Evolutionary conservation across 306 rosid genomes (phyloP), one percentile per base, ranked within the genome.

Genomic region (Lupinus albus): DNA sequence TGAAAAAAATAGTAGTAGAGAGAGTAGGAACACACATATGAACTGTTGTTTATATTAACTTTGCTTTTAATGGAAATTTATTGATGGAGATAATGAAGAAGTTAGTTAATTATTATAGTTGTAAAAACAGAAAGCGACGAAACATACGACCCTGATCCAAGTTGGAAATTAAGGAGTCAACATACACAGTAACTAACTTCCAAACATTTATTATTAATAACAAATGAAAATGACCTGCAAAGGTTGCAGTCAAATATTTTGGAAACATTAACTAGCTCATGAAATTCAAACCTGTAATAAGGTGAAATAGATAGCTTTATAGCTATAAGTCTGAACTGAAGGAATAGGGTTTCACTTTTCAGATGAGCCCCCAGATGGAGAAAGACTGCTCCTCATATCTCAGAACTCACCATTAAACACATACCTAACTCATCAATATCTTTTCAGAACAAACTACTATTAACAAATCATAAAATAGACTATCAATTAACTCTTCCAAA

Each of bases 181-280:
- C 84, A 78, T 72, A 76, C 53, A 63, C 81, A 82, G 83, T 45
- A 59, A 50, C 71, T 25, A 15, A 62, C 64, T 61, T 64, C 61
- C 63, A 62, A 56, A 70, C 35, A 64, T 45, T 62, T 14, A 25
- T n/a, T n/a, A n/a, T n/a, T 25, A 25, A 67, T 10, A 32, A 61
- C 21, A 52, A 54, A 48, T 67, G 69, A 58, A 75, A 36, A 82
- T 70, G 67, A 76, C 76, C 81, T 63, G 84, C 79, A 78, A 74
- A 77, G 57, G 75, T 56, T 64, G 53, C 76, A 68, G 88, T 81
- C 83, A 81, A 77, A 75, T 44, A 56, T 53, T 45, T 68, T 10
- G 68, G 54, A 80, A 85, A 79, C 85, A 86, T 82, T 75, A 80
- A 76, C 62, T 53, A 12, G 28, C 62, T 61, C 57, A 28, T 73